phyloP scores from a whole-genome alignment of 371 early-diverging fungal species.

The Mucor circinelloides region DNA sequence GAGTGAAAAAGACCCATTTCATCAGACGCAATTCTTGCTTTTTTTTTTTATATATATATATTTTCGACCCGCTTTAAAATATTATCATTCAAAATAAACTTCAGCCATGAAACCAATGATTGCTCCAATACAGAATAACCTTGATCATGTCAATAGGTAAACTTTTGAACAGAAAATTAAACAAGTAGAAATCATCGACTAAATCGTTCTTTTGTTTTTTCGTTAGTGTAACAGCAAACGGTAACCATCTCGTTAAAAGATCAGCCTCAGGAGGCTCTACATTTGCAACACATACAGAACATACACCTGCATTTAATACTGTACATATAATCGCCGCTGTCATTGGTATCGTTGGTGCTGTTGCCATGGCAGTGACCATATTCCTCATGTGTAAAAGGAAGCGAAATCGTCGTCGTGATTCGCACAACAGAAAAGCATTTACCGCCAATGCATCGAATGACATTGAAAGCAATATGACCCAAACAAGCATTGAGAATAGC shows the following conservation, averaged over 20 bases:
- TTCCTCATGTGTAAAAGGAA: slow-evolving; percentile 30
- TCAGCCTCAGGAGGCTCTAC: slow-evolving; percentile 13
- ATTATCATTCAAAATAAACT: not conserved
- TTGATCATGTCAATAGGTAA: not conserved
- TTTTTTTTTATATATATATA: too few species aligned
- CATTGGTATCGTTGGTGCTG: slow-evolving; percentile 33
- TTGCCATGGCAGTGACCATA: slow-evolving; percentile 29
- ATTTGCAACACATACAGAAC: slow-evolving; percentile 25
- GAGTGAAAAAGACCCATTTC: not conserved
- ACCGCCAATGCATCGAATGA: not conserved
- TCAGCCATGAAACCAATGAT: not conserved
- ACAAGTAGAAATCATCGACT: not conserved
- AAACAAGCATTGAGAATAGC: not conserved
- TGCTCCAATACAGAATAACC: not conserved
- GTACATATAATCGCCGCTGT: slow-evolving; percentile 42
- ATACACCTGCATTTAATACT: slow-evolving; percentile 37
- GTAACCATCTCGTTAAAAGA: slow-evolving; percentile 6
- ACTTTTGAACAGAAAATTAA: not conserved
- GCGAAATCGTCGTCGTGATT: not conserved
- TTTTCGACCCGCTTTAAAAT: not conserved
- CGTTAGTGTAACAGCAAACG: not conserved
- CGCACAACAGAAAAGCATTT: not conserved
- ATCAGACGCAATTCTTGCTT: not conserved
- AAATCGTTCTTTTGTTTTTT: not conserved
- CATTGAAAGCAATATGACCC: not conserved